Evolutionary conservation across 2,329 filamentous ascomycete species (phyloP).

Genomic region (Colletotrichum aenigma): DNA sequence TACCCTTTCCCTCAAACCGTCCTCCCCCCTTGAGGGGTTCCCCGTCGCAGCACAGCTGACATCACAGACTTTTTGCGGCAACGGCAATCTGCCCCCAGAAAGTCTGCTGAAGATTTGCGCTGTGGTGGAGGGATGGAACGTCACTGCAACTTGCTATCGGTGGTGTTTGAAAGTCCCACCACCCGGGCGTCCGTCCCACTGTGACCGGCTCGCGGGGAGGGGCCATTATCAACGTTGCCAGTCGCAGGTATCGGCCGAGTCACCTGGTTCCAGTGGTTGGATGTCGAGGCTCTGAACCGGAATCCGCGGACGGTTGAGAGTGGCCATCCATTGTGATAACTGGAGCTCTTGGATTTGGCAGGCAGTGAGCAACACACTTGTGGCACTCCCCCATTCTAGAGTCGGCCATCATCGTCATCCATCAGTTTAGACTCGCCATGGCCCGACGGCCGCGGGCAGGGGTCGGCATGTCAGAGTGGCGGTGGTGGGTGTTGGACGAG

Average conservation of each 20-base stretch:
- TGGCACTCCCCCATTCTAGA: background rate
- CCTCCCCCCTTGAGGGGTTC: background rate
- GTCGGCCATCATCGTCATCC: background rate
- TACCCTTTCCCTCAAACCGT: background rate
- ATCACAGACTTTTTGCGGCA: constrained; percentile 10
- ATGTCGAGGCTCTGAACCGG: background rate
- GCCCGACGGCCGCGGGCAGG: background rate
- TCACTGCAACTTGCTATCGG: constrained; percentile 17
- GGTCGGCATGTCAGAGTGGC: constrained; percentile 5
- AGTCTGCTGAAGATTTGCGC: constrained; percentile 10
- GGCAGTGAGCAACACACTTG: background rate
- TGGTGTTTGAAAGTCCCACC: constrained; percentile 11
- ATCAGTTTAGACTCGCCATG: background rate
- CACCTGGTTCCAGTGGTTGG: constrained; percentile 10
- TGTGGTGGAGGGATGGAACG: constrained; percentile 22
- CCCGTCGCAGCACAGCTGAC: constrained; percentile 10
- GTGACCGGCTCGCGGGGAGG: background rate
- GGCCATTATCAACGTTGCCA: constrained; percentile 16
- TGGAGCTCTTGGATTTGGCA: background rate
- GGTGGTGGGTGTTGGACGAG: constrained; percentile 4
- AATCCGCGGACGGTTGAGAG: background rate
- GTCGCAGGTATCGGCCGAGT: constrained; percentile 9
- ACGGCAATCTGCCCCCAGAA: background rate
- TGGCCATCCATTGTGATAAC: background rate
- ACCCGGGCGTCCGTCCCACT: constrained; percentile 8